Base-by-base conservation (phyloP, 108 stramenopile species). In the Cylindrotheca fusiformis region DNA sequence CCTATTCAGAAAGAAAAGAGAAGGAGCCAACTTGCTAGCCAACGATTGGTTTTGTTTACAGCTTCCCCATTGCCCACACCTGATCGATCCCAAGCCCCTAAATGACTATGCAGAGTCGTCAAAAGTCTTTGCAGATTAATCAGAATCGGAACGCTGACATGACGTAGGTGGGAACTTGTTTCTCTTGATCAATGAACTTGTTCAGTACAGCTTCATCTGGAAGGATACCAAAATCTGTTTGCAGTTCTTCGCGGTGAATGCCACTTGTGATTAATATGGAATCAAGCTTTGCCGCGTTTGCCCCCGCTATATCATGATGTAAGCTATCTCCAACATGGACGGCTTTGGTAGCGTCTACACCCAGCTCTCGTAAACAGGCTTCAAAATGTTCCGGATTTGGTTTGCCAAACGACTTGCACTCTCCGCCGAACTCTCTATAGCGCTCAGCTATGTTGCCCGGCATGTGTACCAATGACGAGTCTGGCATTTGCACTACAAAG, bases 301-400 rank as follows among this genome's bases (percentile, higher is more conserved):
- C 93, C 25, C 95, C 93, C n/a, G 73, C 65, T 21, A 96, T 67
- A 66, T 96, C 95, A 72, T 96, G 95, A 52, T 91, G 84, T 44
- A 96, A 70, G 22, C 89, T 91, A 74, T 96, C 95, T 0, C 93
- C 95, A 6, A 96, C 91, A 53, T 92, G 87, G 2, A 77, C 82
- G n/a, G n/a, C n/a, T n/a, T n/a, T n/a, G n/a, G n/a, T n/a, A n/a
- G n/a, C n/a, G n/a, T n/a, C n/a, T 27, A 89, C 47, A 30, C 66
- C 69, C 44, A 87, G 52, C 20, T 70, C 60, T 12, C 55, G 51
- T 6, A 88, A 44, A 46, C 86, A 87, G 22, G 84, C 79, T 29
- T 76, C 59, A 55, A 94, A 94, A 49, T 85, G 84, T 45, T 68
- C 65, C 32, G 48, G 58, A 58, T 82, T 61, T 19, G 92, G 92